phyloP scores from a whole-genome alignment of 2,329 filamentous ascomycete genomes.

The Alternaria metachromatica region DNA sequence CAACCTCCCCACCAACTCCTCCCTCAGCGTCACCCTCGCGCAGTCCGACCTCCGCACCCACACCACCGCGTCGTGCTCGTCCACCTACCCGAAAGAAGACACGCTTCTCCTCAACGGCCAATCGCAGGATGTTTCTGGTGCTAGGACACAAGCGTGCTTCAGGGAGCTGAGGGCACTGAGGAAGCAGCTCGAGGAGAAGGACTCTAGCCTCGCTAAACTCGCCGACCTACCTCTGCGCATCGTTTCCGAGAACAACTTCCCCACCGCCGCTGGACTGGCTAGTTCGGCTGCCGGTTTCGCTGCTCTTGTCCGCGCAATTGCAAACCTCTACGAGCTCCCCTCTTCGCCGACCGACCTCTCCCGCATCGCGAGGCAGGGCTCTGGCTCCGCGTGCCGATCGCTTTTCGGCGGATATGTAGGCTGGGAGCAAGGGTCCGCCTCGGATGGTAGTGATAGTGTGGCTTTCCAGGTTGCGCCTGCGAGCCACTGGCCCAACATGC shows the following conservation, averaged over 20 bases:
- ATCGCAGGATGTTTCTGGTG: constrained; percentile 81
- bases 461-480: constrained; percentile 89
- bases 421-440: constrained; percentile 80
- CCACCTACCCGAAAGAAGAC: constrained; percentile 67
- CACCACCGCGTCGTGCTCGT: constrained; percentile 91
- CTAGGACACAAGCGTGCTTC: constrained; percentile 94
- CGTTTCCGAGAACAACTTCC: constrained; percentile 98
- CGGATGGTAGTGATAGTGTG: constrained; percentile 83
- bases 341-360: constrained; percentile 83
- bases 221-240: constrained; percentile 79
- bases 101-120: constrained; percentile 87
- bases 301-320: constrained; percentile 79
- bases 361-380: constrained; percentile 89
- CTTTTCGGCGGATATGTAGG: constrained; percentile 96
- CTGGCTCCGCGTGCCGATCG: constrained; percentile 90
- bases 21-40: constrained; percentile 93
- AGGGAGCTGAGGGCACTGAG: constrained; percentile 82
- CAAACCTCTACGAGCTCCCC: constrained; percentile 86
- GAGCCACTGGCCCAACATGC: constrained; percentile 94
- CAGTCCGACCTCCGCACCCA: constrained; percentile 93
- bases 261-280: constrained; percentile 88
- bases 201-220: constrained; percentile 81
- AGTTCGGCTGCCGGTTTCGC: constrained; percentile 71
- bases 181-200: constrained; percentile 72
- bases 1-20: constrained; percentile 97